Evolutionary conservation across 2,329 filamentous ascomycete genomes (phyloP).

Genomic region (Juglanconis oblonga): DNA sequence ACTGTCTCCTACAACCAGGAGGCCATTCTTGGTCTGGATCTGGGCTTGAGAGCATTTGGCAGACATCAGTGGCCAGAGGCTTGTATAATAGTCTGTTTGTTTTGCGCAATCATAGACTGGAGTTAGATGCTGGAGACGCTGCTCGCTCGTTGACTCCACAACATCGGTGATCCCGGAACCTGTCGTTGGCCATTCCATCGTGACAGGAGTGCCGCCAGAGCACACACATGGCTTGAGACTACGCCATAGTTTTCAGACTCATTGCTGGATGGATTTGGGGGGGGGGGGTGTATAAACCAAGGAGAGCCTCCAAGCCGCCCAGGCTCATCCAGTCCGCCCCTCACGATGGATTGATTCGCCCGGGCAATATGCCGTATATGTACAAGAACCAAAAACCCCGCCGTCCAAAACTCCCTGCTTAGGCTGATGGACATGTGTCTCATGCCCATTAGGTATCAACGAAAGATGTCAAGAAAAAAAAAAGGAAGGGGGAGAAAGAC

Average conservation of each 20-base stretch:
- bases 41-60: conserved; percentile 20
- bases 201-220: neutral
- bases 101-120: conserved; percentile 30
- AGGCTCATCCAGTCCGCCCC: too few relatives aligned
- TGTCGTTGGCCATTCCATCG: too few relatives aligned
- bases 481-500: neutral
- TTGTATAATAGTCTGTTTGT: conserved; percentile 31
- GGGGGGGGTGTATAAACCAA: neutral
- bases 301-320: neutral
- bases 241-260: too few relatives aligned
- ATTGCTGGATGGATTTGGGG: too few relatives aligned
- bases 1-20: neutral
- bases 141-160: neutral
- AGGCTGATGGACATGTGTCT: neutral
- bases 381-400: neutral
- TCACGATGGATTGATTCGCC: too few relatives aligned
- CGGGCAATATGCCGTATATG: neutral
- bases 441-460: conserved; percentile 1
- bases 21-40: conserved; percentile 14
- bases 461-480: neutral
- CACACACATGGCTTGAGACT: too few relatives aligned
- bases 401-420: neutral
- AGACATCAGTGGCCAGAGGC: conserved; percentile 22
- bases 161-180: neutral
- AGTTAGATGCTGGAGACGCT: conserved; percentile 50